Percentiles rank a stretch among this genome's conserved stretches.
These are phyloP conservation scores for Oenanthe javanica DNA, from an alignment of 140 eudicot species.

Conservation along the genomic window DNA sequence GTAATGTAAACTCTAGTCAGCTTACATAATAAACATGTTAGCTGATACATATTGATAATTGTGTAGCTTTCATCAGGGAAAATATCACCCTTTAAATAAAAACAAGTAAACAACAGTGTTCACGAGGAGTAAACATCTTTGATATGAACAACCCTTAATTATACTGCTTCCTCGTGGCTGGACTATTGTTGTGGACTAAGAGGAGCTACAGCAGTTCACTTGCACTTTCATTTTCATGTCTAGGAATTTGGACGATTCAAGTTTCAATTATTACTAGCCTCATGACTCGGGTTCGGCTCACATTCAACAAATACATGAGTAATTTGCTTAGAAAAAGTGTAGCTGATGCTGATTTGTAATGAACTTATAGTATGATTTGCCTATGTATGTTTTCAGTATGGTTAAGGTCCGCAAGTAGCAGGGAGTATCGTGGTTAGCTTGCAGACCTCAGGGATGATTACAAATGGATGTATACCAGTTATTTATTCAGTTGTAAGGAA, in stretches of 20 bases:
- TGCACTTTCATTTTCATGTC: neutral
- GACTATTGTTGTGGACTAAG: neutral
- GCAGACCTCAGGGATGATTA: neutral
- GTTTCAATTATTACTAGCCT: neutral
- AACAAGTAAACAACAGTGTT: neutral
- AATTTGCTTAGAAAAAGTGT: neutral
- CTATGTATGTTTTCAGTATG: too few relatives aligned
- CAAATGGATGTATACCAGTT: neutral
- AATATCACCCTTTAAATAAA: neutral
- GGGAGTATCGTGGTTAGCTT: neutral
- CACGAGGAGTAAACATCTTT: neutral
- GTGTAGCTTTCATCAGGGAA: neutral
- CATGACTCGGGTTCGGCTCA: neutral
- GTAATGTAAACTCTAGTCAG: conserved; percentile 1
- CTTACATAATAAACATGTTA: neutral
- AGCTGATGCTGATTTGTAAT: too few relatives aligned
- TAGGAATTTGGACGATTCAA: neutral
- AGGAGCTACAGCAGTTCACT: neutral
- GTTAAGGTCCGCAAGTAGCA: too few relatives aligned
- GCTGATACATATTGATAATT: neutral
- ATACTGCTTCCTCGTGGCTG: neutral
- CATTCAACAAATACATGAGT: neutral
- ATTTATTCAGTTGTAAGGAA: neutral
- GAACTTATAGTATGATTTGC: too few relatives aligned
- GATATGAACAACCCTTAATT: neutral